These are phyloP conservation scores for Peronosclerospora sorghi DNA, from an alignment of 352 stramenopile genomes.

Conservation along the genomic window DNA sequence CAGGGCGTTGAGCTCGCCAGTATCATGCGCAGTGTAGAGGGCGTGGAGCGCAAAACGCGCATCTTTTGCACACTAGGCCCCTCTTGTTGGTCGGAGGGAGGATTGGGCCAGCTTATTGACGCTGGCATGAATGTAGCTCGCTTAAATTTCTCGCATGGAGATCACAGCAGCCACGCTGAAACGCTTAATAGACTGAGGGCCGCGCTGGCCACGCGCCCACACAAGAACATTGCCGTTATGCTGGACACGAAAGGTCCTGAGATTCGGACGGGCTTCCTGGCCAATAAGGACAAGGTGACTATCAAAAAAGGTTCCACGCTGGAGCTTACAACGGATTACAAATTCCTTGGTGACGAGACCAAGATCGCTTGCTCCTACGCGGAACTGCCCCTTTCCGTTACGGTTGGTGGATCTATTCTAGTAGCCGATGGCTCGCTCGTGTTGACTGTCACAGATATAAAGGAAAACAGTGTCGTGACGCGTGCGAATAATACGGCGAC, in stretches of 20 bases:
- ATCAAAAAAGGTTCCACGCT: constrained; percentile 50
- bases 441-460: constrained; percentile 80
- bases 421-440: constrained; percentile 92
- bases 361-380: constrained; percentile 92
- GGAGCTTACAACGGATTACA: constrained; percentile 56
- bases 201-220: constrained; percentile 44
- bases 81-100: constrained; percentile 89
- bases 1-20: constrained; percentile 27
- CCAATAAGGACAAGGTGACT: constrained; percentile 68
- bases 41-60: constrained; percentile 71
- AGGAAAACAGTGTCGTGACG: constrained; percentile 68
- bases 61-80: constrained; percentile 88
- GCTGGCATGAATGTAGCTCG: constrained; percentile 95
- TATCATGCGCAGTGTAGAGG: constrained; percentile 20
- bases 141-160: constrained; percentile 99
- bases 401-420: constrained; percentile 86
- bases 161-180: constrained; percentile 80
- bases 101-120: constrained; percentile 81
- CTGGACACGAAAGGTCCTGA: constrained; percentile 96
- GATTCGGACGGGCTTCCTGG: constrained; percentile 88
- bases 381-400: constrained; percentile 86
- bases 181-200: constrained; percentile 54
- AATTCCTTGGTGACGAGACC: constrained; percentile 70
- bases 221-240: constrained; percentile 86
- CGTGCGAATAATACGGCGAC: constrained; percentile 71